Conservation (phyloP, 352 stramenopile genomes). For the Pythium utonaiense region DNA sequence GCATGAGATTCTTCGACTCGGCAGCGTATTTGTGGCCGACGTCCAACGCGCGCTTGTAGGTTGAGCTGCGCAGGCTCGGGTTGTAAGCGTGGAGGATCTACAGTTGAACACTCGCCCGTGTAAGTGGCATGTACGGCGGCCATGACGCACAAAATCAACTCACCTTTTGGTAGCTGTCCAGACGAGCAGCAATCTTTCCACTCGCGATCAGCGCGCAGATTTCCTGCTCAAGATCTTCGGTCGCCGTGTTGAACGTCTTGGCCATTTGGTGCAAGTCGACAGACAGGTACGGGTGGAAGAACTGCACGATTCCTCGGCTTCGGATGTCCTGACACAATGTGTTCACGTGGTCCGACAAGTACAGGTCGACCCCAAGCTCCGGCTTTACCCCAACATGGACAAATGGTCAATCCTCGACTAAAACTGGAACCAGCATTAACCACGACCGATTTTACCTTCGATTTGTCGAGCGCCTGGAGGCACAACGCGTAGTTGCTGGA, state of each 20-base stretch:
- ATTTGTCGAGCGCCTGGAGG: conserved; percentile 69
- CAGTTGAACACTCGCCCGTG: not conserved
- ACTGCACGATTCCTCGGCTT: conserved; percentile 84
- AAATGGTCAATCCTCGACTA: not conserved
- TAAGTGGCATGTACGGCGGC: too few species aligned
- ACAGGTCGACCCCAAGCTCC: conserved; percentile 77
- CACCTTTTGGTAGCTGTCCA: conserved; percentile 89
- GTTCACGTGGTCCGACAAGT: conserved; percentile 71
- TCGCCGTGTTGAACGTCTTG: conserved; percentile 72
- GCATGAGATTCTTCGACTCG: conserved; percentile 75
- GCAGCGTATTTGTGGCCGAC: conserved; percentile 78
- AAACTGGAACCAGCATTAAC: not conserved
- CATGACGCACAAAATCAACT: conserved; percentile 33
- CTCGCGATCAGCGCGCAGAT: conserved; percentile 73
- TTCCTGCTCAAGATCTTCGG: conserved; percentile 63
- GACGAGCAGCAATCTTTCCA: conserved; percentile 71
- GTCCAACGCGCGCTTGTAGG: conserved; percentile 76
- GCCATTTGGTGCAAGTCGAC: conserved; percentile 87
- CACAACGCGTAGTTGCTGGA: conserved; percentile 83
- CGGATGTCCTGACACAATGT: conserved; percentile 80
- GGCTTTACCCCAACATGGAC: conserved; percentile 26
- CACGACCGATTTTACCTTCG: conserved; percentile 51
- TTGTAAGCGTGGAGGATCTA: conserved; percentile 81
- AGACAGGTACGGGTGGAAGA: conserved; percentile 86
- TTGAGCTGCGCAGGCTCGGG: conserved; percentile 69